A percentile compares a stretch with the other conserved stretches of the same genome.
These are phyloP conservation scores for Penicillium sp. DNA, from an alignment of 2,329 filamentous ascomycete species.

Conservation along the genomic window DNA sequence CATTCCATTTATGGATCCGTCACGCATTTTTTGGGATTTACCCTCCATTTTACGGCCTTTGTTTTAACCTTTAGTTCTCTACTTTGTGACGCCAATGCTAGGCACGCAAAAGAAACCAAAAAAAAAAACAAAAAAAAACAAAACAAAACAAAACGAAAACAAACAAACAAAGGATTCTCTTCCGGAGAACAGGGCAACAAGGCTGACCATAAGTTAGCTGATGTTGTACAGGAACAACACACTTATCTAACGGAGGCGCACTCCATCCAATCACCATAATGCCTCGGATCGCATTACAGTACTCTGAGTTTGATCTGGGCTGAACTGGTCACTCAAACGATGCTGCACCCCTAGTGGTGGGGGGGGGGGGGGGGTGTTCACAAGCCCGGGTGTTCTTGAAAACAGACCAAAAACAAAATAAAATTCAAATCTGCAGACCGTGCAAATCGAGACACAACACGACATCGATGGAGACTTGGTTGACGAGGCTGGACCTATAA, in stretches of 20 bases:
- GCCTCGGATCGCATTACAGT: constrained; percentile 12
- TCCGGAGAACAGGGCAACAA: not conserved
- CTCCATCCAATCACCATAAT: not conserved
- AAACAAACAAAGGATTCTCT: no score
- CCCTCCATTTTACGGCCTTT: not conserved
- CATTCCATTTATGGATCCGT: constrained; percentile 6
- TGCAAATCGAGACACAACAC: not conserved
- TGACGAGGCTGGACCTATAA: constrained; percentile 8
- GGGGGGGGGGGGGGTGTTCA: no score
- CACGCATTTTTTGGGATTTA: not conserved
- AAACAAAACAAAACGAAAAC: no score
- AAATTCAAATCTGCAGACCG: constrained; percentile 6
- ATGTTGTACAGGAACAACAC: not conserved
- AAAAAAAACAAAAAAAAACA: not conserved
- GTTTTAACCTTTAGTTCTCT: not conserved
- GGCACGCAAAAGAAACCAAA: not conserved
- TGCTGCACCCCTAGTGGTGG: constrained; percentile 2
- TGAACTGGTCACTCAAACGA: constrained; percentile 5
- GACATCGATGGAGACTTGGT: constrained; percentile 4
- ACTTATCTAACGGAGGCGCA: not conserved
- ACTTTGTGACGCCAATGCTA: not conserved
- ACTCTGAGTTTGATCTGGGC: constrained; percentile 14
- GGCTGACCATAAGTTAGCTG: not conserved
- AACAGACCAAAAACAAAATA: not conserved
- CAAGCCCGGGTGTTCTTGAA: constrained; percentile 2